These are phyloP conservation scores for Epichloe baconii DNA, from an alignment of 2,329 filamentous ascomycete species.

Conservation along the genomic window DNA sequence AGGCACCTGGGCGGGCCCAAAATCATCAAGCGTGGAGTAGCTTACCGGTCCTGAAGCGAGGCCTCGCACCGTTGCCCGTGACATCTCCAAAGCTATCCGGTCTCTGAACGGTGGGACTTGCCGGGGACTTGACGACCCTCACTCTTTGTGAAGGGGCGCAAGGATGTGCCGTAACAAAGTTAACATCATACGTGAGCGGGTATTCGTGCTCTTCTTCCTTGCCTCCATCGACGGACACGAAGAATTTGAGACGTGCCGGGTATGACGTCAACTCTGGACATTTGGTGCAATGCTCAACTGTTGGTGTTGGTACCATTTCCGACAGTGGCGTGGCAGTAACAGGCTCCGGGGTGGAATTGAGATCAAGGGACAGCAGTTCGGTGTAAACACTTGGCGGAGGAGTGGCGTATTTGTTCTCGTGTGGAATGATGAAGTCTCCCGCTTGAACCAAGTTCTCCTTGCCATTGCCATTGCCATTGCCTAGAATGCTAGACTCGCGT, in stretches of 20 bases:
- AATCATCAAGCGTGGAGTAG: not conserved
- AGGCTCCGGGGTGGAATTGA: slow-evolving; percentile 31
- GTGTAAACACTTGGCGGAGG: slow-evolving; percentile 35
- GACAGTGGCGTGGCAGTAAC: slow-evolving; percentile 31
- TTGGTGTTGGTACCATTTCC: slow-evolving; percentile 25
- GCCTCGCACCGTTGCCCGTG: slow-evolving; percentile 30
- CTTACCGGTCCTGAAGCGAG: slow-evolving; percentile 35
- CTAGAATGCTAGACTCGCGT: slow-evolving; percentile 46
- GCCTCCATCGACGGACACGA: slow-evolving; percentile 25
- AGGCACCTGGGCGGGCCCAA: not conserved
- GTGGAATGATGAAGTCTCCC: slow-evolving; percentile 49
- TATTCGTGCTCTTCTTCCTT: slow-evolving; percentile 29
- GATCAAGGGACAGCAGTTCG: slow-evolving; percentile 36
- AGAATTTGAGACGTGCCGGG: slow-evolving; percentile 23
- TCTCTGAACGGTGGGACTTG: slow-evolving; percentile 46
- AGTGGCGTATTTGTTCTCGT: slow-evolving; percentile 39
- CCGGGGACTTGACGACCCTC: slow-evolving; percentile 44
- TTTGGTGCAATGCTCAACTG: slow-evolving; percentile 20
- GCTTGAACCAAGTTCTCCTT: slow-evolving; percentile 41
- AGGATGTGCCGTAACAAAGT: slow-evolving; percentile 54
- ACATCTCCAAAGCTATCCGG: slow-evolving; percentile 36
- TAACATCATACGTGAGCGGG: slow-evolving; percentile 42
- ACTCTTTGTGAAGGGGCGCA: slow-evolving; percentile 46
- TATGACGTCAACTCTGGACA: slow-evolving; percentile 21
- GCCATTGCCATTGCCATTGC: slow-evolving; percentile 36